These are phyloP conservation scores for Trichophyton equinum DNA, from an alignment of 2,329 filamentous ascomycete species.

Conservation along the genomic window DNA sequence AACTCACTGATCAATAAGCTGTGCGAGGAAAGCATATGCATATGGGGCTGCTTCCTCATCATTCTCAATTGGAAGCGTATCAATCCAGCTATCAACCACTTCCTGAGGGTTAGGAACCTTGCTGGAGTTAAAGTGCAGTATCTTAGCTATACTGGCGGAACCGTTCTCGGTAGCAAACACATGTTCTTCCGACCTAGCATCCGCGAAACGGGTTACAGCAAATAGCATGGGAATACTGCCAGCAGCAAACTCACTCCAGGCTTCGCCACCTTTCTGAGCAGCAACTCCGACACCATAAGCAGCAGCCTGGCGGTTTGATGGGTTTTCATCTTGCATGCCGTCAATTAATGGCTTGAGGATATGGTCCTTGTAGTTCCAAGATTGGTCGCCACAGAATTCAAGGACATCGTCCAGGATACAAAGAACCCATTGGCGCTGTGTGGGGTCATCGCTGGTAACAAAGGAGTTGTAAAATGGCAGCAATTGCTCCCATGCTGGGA, in stretches of 20 bases:
- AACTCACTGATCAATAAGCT: constrained; percentile 88
- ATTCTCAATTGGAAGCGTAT: constrained; percentile 80
- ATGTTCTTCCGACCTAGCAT: constrained; percentile 80
- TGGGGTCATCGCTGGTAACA: constrained; percentile 66
- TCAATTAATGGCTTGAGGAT: constrained; percentile 78
- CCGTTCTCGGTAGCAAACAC: constrained; percentile 97
- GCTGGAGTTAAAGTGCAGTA: constrained; percentile 74
- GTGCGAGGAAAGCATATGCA: constrained; percentile 80
- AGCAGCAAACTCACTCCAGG: constrained; percentile 79
- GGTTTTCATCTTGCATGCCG: constrained; percentile 72
- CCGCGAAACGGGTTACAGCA: constrained; percentile 65
- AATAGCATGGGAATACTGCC: constrained; percentile 71
- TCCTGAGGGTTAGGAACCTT: constrained; percentile 65
- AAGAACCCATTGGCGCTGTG: constrained; percentile 94
- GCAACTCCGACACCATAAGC: constrained; percentile 94
- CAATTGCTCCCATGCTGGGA: constrained; percentile 76
- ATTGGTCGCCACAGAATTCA: constrained; percentile 86
- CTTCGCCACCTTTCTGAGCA: constrained; percentile 75
- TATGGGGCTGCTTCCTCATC: constrained; percentile 97
- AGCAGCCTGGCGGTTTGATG: constrained; percentile 88
- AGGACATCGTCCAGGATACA: constrained; percentile 98
- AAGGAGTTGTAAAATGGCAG: constrained; percentile 78
- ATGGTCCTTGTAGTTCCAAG: constrained; percentile 71
- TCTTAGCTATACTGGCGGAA: constrained; percentile 91
- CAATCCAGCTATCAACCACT: constrained; percentile 73